These are phyloP conservation scores for Mesembryanthemum crystallinum DNA, from an alignment of 148 eudicot genomes.

Conservation along the genomic window DNA sequence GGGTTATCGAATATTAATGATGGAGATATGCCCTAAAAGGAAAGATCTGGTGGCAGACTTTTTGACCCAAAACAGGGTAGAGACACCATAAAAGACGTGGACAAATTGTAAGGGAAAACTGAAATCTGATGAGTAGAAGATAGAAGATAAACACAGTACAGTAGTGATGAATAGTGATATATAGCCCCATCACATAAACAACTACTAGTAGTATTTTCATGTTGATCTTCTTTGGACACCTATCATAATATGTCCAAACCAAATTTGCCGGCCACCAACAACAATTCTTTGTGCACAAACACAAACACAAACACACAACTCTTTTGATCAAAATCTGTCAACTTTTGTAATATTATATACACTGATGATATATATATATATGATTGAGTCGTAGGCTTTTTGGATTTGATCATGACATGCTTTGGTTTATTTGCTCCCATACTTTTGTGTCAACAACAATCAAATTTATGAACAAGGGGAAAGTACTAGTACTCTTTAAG, in stretches of 20 bases:
- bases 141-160: background rate
- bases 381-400: background rate
- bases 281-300: too few species aligned
- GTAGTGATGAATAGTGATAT: too few species aligned
- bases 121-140: background rate
- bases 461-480: background rate
- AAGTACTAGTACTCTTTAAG: too few species aligned
- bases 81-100: conserved; percentile 12
- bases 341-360: background rate
- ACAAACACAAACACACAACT: too few species aligned
- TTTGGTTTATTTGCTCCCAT: too few species aligned
- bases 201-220: background rate
- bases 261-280: background rate
- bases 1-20: background rate
- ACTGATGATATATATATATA: too few species aligned
- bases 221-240: conserved; percentile 20
- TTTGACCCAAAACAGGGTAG: conserved; percentile 7
- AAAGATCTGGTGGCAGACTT: conserved; percentile 19
- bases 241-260: conserved; percentile 2
- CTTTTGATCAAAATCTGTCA: background rate
- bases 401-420: background rate
- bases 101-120: background rate
- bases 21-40: conserved; percentile 20
- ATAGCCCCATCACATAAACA: too few species aligned
- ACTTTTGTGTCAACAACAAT: background rate